These are phyloP conservation scores for Powellomyces hirtus DNA, from an alignment of 192 early-diverging fungal species.

Conservation along the genomic window DNA sequence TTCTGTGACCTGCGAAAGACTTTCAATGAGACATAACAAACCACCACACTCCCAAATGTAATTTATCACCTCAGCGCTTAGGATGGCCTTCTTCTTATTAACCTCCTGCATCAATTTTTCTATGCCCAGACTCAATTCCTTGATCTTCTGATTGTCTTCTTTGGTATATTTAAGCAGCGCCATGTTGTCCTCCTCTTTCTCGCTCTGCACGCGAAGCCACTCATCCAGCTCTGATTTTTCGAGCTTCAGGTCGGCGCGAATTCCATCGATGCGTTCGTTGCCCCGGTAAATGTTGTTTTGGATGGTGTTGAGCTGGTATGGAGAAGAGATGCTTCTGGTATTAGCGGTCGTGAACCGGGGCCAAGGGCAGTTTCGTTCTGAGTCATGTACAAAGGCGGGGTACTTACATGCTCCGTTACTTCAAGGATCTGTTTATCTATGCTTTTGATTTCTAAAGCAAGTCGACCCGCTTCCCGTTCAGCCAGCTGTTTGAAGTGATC, in stretches of 20 bases:
- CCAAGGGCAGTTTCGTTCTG: neutral
- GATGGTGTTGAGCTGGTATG: slow-evolving; percentile 41
- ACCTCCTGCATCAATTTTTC: slow-evolving; percentile 62
- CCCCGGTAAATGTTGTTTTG: slow-evolving; percentile 60
- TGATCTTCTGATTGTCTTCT: slow-evolving; percentile 53
- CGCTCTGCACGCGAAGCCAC: slow-evolving; percentile 57
- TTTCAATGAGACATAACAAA: neutral
- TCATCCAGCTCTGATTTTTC: slow-evolving; percentile 59
- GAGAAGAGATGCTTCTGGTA: neutral
- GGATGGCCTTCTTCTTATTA: slow-evolving; percentile 51
- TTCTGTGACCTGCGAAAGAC: slow-evolving; percentile 49
- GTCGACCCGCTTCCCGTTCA: slow-evolving; percentile 51
- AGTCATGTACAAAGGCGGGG: neutral
- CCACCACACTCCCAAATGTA: neutral
- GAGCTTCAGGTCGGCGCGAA: slow-evolving; percentile 52
- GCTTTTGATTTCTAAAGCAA: slow-evolving; percentile 47
- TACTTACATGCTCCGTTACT: slow-evolving; percentile 47
- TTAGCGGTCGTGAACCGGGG: neutral
- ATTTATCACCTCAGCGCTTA: slow-evolving; percentile 47
- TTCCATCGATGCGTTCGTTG: slow-evolving; percentile 52
- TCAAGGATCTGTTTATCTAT: slow-evolving; percentile 54
- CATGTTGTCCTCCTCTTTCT: slow-evolving; percentile 62
- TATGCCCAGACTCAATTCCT: slow-evolving; percentile 51
- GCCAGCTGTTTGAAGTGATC: slow-evolving; percentile 61
- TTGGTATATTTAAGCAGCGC: slow-evolving; percentile 57